These are phyloP conservation scores for Candida ascalaphidarum DNA, from an alignment of 805 yeast genomes.

Conservation along the genomic window DNA sequence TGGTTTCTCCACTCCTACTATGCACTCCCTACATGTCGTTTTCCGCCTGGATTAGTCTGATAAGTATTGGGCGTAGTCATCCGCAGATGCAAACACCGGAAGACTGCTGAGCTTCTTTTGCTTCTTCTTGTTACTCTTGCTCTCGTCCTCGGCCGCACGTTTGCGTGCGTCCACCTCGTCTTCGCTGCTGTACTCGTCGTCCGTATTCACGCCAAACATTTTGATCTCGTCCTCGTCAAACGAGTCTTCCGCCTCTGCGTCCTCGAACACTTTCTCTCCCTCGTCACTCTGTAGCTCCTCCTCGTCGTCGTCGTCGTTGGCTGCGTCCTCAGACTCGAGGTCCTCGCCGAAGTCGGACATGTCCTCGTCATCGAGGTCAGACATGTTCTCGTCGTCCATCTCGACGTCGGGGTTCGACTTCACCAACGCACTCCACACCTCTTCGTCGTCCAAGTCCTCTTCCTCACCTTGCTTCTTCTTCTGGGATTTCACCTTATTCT, in stretches of 20 bases:
- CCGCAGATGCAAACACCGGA: conserved; percentile 85
- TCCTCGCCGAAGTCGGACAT: conserved; percentile 29
- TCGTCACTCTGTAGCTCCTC: not conserved
- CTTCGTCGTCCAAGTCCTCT: conserved; percentile 53
- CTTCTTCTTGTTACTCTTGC: conserved; percentile 12
- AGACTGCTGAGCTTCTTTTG: conserved; percentile 42
- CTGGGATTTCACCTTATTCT: conserved; percentile 22
- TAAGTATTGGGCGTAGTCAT: conserved; percentile 71
- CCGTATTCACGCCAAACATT: conserved; percentile 10
- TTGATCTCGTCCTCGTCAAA: conserved; percentile 14
- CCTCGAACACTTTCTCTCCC: conserved; percentile 11
- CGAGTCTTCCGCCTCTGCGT: conserved; percentile 10
- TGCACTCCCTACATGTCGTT: no score
- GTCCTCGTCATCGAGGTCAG: conserved; percentile 13
- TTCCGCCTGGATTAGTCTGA: no score
- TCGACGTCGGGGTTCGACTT: conserved; percentile 67
- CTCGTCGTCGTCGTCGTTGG: conserved; percentile 5
- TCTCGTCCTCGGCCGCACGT: conserved; percentile 15
- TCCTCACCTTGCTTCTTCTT: conserved; percentile 19
- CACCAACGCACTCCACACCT: conserved; percentile 74
- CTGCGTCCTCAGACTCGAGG: conserved; percentile 9
- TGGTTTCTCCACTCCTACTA: no score
- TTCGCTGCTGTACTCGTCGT: conserved; percentile 1
- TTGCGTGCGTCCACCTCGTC: conserved; percentile 13
- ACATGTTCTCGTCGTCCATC: conserved; percentile 19